phyloP scores from a whole-genome alignment of 805 yeast genomes.

The Wickerhamiella alocasiicola region DNA sequence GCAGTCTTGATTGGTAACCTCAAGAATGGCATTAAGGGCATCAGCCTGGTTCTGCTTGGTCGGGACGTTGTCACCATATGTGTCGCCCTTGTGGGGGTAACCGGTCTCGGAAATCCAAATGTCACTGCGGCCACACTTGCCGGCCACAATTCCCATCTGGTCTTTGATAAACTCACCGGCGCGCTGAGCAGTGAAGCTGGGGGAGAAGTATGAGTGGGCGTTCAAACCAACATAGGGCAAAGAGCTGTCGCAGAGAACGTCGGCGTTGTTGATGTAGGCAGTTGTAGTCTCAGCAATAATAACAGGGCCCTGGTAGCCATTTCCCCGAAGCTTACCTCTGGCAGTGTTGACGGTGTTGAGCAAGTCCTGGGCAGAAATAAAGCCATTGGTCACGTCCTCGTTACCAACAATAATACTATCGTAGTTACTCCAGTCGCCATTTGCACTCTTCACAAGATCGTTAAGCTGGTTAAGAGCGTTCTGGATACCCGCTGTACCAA shows the following conservation, averaged over 20 bases:
- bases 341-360: constrained; percentile 52
- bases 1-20: constrained; percentile 39
- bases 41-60: constrained; percentile 51
- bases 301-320: constrained; percentile 66
- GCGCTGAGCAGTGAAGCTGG: constrained; percentile 43
- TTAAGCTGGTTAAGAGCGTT: constrained; percentile 51
- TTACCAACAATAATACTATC: constrained; percentile 74
- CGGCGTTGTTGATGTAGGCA: constrained; percentile 47
- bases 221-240: constrained; percentile 80
- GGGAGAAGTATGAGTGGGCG: constrained; percentile 73
- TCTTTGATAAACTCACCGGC: constrained; percentile 61
- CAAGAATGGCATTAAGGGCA: constrained; percentile 55
- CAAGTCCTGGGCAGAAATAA: constrained; percentile 48
- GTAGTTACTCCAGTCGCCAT: constrained; percentile 57
- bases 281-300: constrained; percentile 91
- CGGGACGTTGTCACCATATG: constrained; percentile 67
- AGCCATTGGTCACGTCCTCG: constrained; percentile 65
- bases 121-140: constrained; percentile 40
- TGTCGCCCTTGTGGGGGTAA: constrained; percentile 63
- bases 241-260: constrained; percentile 43
- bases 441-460: constrained; percentile 40
- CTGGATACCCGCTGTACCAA: constrained; percentile 48
- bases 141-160: constrained; percentile 45
- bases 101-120: constrained; percentile 77
- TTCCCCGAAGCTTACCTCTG: constrained; percentile 41